Percentiles rank a stretch among this genome's conserved stretches.
These are phyloP conservation scores for Aspergillus pseudoglaucus DNA, from an alignment of 2,329 filamentous ascomycete genomes.

Conservation along the genomic window DNA sequence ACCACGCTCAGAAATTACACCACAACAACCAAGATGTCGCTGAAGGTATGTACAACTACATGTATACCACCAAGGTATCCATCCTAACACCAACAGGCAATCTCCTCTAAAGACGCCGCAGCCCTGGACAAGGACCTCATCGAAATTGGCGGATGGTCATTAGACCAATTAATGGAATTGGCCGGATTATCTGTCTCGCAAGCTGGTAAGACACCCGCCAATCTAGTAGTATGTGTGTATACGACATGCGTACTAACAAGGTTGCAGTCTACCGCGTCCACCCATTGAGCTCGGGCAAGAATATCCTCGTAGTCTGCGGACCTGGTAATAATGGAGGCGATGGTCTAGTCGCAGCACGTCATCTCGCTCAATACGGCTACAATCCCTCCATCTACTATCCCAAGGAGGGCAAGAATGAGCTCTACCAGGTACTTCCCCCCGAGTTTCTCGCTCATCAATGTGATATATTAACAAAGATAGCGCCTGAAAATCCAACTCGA, in stretches of 20 bases:
- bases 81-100: conserved; percentile 52
- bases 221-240: background rate
- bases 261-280: conserved; percentile 74
- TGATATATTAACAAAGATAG: conserved; percentile 36
- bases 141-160: conserved; percentile 75
- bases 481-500: conserved; percentile 78
- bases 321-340: conserved; percentile 78
- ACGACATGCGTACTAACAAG: background rate
- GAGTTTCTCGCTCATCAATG: background rate
- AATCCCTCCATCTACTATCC: conserved; percentile 85
- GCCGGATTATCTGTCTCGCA: conserved; percentile 90
- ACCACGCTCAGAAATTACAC: conserved; percentile 9
- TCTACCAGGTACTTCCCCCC: conserved; percentile 62
- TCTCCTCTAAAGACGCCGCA: conserved; percentile 79
- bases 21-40: conserved; percentile 33
- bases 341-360: conserved; percentile 86
- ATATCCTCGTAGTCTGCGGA: conserved; percentile 83
- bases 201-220: conserved; percentile 52
- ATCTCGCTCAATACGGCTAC: conserved; percentile 89
- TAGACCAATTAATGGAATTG: conserved; percentile 96
- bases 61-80: background rate
- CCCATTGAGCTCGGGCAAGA: conserved; percentile 62
- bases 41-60: conserved; percentile 28
- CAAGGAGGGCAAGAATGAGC: conserved; percentile 81
- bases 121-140: conserved; percentile 92